Percentiles rank a stretch among this genome's conserved stretches.
Evolutionary conservation across 2,329 filamentous ascomycete species (phyloP).

Genomic region (Penicillium sp.): DNA sequence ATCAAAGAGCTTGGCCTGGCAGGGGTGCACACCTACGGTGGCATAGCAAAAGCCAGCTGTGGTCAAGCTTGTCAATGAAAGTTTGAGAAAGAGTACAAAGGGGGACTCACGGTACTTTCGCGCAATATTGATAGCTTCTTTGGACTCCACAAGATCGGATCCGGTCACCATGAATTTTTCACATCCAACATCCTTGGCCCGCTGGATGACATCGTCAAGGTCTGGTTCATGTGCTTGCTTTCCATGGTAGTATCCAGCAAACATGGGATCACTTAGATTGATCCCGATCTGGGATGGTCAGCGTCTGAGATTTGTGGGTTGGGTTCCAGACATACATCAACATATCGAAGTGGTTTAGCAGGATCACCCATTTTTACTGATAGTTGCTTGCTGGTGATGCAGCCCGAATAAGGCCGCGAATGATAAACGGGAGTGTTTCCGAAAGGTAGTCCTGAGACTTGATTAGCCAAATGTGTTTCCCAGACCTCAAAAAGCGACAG

Average conservation of each 20-base stretch:
- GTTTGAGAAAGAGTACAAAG: not conserved
- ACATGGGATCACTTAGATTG: constrained; percentile 91
- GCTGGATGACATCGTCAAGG: constrained; percentile 62
- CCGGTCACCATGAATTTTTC: constrained; percentile 89
- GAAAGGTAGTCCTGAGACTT: not conserved
- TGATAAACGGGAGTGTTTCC: not conserved
- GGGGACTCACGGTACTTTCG: constrained; percentile 62
- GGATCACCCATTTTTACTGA: constrained; percentile 33
- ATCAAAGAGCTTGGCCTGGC: constrained; percentile 74
- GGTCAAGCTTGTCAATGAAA: not conserved
- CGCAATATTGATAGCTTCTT: constrained; percentile 68
- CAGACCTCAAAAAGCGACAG: not conserved
- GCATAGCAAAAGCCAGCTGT: constrained; percentile 75
- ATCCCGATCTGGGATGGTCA: constrained; percentile 65
- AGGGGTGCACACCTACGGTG: constrained; percentile 92
- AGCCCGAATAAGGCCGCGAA: constrained; percentile 1
- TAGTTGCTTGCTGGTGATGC: not conserved
- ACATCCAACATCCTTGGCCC: constrained; percentile 74
- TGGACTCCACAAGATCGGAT: constrained; percentile 73
- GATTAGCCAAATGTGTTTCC: not conserved
- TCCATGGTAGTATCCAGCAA: constrained; percentile 76
- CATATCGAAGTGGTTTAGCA: constrained; percentile 40
- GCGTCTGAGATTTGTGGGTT: not conserved
- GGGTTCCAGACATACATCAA: constrained; percentile 38
- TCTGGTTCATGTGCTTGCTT: constrained; percentile 54